phyloP scores from a whole-genome alignment of 2,329 filamentous ascomycete species.

The Pseudopithomyces chartarum region DNA sequence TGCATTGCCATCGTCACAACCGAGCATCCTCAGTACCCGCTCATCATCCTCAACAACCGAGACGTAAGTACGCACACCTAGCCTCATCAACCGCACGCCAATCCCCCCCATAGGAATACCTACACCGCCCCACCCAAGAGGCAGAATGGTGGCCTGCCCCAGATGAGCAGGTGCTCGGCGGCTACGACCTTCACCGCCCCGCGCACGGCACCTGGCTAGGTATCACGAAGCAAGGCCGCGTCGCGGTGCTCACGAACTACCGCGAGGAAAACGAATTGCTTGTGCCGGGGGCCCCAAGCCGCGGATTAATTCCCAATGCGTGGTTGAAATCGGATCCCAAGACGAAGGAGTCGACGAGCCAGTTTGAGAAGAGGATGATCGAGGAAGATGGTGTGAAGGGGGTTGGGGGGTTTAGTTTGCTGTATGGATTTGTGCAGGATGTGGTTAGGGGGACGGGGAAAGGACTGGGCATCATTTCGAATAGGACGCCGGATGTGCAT shows the following conservation, averaged over 20 bases:
- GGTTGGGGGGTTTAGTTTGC: constrained; percentile 67
- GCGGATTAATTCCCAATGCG: constrained; percentile 65
- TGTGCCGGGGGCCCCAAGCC: constrained; percentile 54
- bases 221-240: constrained; percentile 63
- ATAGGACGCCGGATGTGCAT: constrained; percentile 60
- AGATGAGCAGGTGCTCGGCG: constrained; percentile 61
- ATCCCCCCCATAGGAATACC: constrained; percentile 57
- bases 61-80: constrained; percentile 41
- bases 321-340: constrained; percentile 55
- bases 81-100: constrained; percentile 4
- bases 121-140: constrained; percentile 63
- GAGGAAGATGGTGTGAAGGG: constrained; percentile 60
- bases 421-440: constrained; percentile 62
- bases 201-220: constrained; percentile 69
- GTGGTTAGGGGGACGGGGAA: constrained; percentile 28
- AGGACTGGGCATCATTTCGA: constrained; percentile 65
- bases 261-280: constrained; percentile 56
- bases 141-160: constrained; percentile 65
- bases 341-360: constrained; percentile 48
- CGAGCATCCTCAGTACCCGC: constrained; percentile 54
- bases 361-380: constrained; percentile 61
- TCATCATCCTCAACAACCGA: constrained; percentile 57
- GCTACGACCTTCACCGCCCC: constrained; percentile 64
- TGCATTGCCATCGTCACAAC: constrained; percentile 57
- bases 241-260: constrained; percentile 69